These are phyloP conservation scores for Ophiostoma himal-ulmi DNA, from an alignment of 2,329 filamentous ascomycete species.

Conservation along the genomic window DNA sequence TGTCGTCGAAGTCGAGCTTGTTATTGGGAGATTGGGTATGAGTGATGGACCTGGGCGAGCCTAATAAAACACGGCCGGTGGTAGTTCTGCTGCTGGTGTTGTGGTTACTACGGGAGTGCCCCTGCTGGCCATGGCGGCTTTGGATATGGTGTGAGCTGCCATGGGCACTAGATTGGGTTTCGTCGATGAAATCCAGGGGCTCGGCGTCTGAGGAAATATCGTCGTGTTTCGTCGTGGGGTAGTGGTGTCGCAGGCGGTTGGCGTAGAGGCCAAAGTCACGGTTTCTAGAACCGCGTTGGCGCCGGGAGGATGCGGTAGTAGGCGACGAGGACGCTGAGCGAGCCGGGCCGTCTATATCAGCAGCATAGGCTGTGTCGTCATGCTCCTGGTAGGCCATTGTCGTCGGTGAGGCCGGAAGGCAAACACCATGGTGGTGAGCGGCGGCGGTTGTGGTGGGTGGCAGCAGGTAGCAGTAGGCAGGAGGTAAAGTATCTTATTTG, in stretches of 20 bases:
- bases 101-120: not conserved
- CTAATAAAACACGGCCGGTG: constrained; percentile 13
- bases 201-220: constrained; percentile 26
- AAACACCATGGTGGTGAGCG: constrained; percentile 18
- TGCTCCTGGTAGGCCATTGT: constrained; percentile 26
- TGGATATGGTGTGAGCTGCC: constrained; percentile 15
- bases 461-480: not conserved
- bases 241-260: constrained; percentile 27
- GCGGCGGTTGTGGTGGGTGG: not conserved
- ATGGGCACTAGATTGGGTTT: constrained; percentile 12
- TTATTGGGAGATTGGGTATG: constrained; percentile 14
- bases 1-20: constrained; percentile 23
- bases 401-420: constrained; percentile 9
- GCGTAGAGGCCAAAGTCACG: constrained; percentile 29
- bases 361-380: constrained; percentile 28
- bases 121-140: constrained; percentile 16
- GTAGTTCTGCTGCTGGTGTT: constrained; percentile 16
- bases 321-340: constrained; percentile 13
- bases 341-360: constrained; percentile 26
- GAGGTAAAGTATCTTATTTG: not conserved
- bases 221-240: constrained; percentile 32
- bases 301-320: constrained; percentile 20
- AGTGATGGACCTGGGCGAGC: constrained; percentile 15
- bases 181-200: constrained; percentile 23
- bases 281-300: constrained; percentile 27